A percentile compares a stretch with the other conserved stretches of the same genome.
Evolutionary conservation across 31 red algal genomes (phyloP).

Genomic region (Asparagopsis taxiformis): DNA sequence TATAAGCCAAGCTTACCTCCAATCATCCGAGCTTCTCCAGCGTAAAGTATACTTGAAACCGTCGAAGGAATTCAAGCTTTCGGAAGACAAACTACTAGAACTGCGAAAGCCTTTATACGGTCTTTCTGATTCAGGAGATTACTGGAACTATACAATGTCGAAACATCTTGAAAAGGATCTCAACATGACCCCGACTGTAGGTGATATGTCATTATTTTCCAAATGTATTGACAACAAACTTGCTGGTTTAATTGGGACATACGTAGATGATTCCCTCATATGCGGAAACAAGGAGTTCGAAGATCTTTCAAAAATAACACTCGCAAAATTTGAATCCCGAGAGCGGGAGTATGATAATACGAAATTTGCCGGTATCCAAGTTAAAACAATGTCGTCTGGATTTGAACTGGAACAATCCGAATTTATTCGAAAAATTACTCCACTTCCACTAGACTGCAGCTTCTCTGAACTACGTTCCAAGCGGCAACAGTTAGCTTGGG

Average conservation of each 20-base stretch:
- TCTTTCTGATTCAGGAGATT: conserved; percentile 10
- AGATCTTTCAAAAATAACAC: background rate
- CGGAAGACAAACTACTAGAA: background rate
- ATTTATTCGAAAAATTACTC: too few species aligned
- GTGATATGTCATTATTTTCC: background rate
- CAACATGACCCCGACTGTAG: background rate
- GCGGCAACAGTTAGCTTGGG: too few species aligned
- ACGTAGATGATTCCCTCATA: conserved; percentile 2
- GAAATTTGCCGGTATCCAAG: conserved; percentile 3
- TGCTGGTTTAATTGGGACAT: background rate
- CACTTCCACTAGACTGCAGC: too few species aligned
- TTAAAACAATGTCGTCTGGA: background rate
- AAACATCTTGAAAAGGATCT: conserved; percentile 10
- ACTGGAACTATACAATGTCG: background rate
- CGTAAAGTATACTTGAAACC: background rate
- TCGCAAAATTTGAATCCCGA: conserved; percentile 6
- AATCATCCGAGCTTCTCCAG: background rate
- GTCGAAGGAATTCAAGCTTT: background rate
- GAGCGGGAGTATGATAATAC: conserved; percentile 1
- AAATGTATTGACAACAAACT: background rate
- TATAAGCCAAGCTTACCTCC: conserved; percentile 19
- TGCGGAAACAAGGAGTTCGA: background rate
- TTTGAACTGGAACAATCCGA: background rate
- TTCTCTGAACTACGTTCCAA: too few species aligned
- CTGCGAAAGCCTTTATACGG: conserved; percentile 20